Conservation (phyloP, 2,329 filamentous ascomycete species). For the Aureobasidium sp. region DNA sequence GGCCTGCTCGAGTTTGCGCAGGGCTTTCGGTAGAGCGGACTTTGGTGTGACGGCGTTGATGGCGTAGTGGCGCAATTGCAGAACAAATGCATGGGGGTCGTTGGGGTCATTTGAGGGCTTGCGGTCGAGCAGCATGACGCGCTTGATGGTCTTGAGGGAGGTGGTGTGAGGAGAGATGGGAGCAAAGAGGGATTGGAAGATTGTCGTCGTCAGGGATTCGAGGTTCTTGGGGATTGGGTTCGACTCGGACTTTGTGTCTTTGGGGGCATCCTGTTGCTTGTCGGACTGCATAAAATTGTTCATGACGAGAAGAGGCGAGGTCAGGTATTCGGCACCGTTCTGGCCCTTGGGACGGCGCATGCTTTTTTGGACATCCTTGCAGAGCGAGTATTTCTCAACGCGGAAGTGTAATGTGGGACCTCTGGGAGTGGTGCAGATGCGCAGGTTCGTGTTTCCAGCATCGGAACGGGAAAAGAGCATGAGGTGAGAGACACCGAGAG, state of each 20-base stretch:
- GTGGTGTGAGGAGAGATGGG: conserved; percentile 89
- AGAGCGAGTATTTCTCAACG: conserved; percentile 89
- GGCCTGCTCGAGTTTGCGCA: conserved; percentile 77
- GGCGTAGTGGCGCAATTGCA: conserved; percentile 89
- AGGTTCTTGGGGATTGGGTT: conserved; percentile 74
- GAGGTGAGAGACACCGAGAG: conserved; percentile 85
- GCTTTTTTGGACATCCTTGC: conserved; percentile 79
- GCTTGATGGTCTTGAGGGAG: conserved; percentile 83
- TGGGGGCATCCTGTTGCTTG: conserved; percentile 42
- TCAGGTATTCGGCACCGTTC: conserved; percentile 72
- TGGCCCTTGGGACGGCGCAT: conserved; percentile 76
- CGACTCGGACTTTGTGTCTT: conserved; percentile 16
- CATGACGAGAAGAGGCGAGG: conserved; percentile 89
- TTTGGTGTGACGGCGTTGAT: conserved; percentile 86
- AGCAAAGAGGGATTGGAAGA: conserved; percentile 94
- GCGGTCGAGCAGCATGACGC: conserved; percentile 84
- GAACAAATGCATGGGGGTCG: conserved; percentile 51
- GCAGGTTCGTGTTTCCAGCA: conserved; percentile 85
- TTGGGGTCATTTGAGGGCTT: conserved; percentile 45
- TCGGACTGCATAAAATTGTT: conserved; percentile 71
- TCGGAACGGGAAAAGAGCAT: conserved; percentile 87
- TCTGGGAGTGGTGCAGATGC: conserved; percentile 77
- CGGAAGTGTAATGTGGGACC: conserved; percentile 92
- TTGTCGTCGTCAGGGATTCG: conserved; percentile 82
- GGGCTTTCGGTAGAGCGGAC: conserved; percentile 61